Evolutionary conservation across 1,139 yeast species (phyloP).

Genomic region (Candida frijolesensis): DNA sequence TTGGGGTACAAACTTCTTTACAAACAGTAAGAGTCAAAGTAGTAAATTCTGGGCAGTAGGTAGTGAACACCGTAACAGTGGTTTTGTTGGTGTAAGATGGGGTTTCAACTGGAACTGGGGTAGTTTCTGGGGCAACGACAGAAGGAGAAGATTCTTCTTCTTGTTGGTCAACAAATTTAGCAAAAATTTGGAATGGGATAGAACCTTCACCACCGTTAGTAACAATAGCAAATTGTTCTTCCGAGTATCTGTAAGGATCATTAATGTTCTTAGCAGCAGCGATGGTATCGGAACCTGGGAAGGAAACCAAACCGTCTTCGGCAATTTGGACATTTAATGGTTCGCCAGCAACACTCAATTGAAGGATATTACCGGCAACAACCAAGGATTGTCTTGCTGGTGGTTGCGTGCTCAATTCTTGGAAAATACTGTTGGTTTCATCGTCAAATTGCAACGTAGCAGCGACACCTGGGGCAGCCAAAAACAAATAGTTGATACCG

Average conservation of each 20-base stretch:
- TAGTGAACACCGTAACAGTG: constrained; percentile 11
- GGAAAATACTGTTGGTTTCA: constrained; percentile 46
- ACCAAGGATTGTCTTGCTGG: constrained; percentile 9
- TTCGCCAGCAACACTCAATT: constrained; percentile 20
- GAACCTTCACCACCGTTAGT: constrained; percentile 20
- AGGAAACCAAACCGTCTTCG: constrained; percentile 25
- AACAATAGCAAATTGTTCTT: constrained; percentile 26
- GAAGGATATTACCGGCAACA: constrained; percentile 12
- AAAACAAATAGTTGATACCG: constrained; percentile 49
- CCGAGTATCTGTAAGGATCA: constrained; percentile 48
- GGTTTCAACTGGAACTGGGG: constrained; percentile 1
- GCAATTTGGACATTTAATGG: constrained; percentile 18
- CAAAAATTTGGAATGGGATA: constrained; percentile 23
- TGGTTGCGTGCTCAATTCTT: neutral
- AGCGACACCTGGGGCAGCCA: constrained; percentile 17
- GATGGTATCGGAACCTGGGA: constrained; percentile 33
- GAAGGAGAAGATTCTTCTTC: neutral
- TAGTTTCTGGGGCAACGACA: neutral
- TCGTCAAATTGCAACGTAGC: constrained; percentile 52
- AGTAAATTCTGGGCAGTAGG: constrained; percentile 14
- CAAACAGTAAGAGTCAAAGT: constrained; percentile 14
- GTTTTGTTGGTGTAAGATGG: constrained; percentile 1
- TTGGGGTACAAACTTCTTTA: constrained; percentile 8
- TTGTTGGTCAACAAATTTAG: constrained; percentile 7
- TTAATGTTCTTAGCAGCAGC: constrained; percentile 42